Percentiles rank a stretch among this genome's conserved stretches.
Conservation (phyloP, 2,329 filamentous ascomycete species). For the Hypomyces rosellus region DNA sequence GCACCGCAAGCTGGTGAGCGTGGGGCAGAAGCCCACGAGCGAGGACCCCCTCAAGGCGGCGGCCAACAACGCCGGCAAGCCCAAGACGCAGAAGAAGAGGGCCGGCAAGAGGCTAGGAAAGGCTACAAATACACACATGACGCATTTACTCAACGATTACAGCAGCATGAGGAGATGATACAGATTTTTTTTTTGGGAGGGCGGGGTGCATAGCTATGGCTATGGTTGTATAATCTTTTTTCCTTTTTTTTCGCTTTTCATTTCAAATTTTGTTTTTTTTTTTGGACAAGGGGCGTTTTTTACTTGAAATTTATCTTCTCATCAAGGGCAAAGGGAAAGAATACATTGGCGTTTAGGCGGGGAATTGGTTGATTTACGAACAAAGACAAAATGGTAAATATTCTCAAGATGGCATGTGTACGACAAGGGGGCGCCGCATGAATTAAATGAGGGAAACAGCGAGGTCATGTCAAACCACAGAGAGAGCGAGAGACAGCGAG, state of each 20-base stretch:
- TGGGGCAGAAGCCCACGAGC: constrained; percentile 77
- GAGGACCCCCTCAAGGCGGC: constrained; percentile 58
- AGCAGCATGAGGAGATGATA: constrained; percentile 39
- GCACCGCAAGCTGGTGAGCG: constrained; percentile 67
- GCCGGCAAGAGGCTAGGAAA: constrained; percentile 63
- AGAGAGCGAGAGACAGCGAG: too few species aligned
- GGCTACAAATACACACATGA: constrained; percentile 85
- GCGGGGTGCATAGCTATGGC: too few species aligned
- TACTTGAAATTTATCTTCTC: neutral
- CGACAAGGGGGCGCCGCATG: too few species aligned
- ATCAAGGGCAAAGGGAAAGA: neutral
- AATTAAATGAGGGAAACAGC: too few species aligned
- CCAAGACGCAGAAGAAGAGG: constrained; percentile 70
- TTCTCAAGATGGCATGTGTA: too few species aligned
- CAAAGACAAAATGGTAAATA: too few species aligned
- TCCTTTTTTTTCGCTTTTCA: too few species aligned
- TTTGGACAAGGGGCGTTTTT: neutral
- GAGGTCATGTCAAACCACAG: too few species aligned
- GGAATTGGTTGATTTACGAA: too few species aligned
- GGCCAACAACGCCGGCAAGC: constrained; percentile 40
- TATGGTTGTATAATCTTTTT: neutral
- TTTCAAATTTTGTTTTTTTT: too few species aligned
- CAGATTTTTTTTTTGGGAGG: neutral
- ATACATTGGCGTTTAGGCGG: too few species aligned
- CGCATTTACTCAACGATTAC: constrained; percentile 70